Percentiles rank a stretch among this genome's conserved stretches.
Conservation (phyloP, 2,329 filamentous ascomycete species). For the Epichloe elymi region DNA sequence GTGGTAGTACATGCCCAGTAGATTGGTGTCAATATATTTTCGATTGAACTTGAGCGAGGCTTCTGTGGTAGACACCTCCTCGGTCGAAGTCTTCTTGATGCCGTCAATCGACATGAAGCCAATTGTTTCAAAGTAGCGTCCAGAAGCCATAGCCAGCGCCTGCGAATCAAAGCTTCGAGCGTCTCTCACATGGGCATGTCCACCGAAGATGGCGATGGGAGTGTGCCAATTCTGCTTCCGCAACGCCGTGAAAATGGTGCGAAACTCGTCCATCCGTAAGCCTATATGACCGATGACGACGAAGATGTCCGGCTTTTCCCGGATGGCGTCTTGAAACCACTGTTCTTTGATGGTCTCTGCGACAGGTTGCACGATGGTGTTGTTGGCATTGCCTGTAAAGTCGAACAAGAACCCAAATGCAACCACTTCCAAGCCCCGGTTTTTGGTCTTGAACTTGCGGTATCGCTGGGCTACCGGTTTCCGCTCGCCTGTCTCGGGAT, state of each 20-base stretch:
- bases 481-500: conserved; percentile 55
- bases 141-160: conserved; percentile 70
- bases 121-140: conserved; percentile 88
- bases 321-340: conserved; percentile 81
- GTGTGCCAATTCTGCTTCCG: conserved; percentile 63
- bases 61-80: conserved; percentile 17
- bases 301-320: conserved; percentile 78
- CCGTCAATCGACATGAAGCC: conserved; percentile 84
- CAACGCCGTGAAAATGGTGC: conserved; percentile 65
- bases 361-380: conserved; percentile 72
- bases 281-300: conserved; percentile 78
- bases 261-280: conserved; percentile 67
- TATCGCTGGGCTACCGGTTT: conserved; percentile 71
- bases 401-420: conserved; percentile 94
- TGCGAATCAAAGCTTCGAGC: conserved; percentile 66
- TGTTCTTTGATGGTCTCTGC: conserved; percentile 66
- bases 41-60: conserved; percentile 50
- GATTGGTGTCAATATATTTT: conserved; percentile 87
- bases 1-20: conserved; percentile 73
- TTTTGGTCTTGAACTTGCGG: conserved; percentile 83
- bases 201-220: conserved; percentile 85
- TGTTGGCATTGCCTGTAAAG: conserved; percentile 82
- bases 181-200: conserved; percentile 81
- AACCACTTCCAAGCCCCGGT: conserved; percentile 69
- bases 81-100: conserved; percentile 21